Conservation (phyloP, 2,329 filamentous ascomycete genomes). For the Penicillium expansum region DNA sequence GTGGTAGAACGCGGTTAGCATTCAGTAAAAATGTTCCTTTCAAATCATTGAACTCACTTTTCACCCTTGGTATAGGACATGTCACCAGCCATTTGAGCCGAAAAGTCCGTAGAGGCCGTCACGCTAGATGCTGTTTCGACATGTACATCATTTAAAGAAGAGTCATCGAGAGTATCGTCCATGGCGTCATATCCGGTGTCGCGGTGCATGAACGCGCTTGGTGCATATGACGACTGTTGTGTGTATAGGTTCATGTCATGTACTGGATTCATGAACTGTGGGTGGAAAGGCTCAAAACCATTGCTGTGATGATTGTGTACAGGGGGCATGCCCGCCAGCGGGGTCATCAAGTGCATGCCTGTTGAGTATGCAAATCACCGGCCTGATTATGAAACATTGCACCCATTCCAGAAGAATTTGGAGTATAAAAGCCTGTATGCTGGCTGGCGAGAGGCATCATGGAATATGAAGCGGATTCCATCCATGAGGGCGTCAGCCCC, state of each 20-base stretch:
- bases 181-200: slow-evolving; percentile 77
- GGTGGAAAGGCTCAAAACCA: slow-evolving; percentile 63
- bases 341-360: slow-evolving; percentile 71
- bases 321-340: slow-evolving; percentile 69
- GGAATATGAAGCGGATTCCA: slow-evolving; percentile 80
- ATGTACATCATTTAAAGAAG: slow-evolving; percentile 60
- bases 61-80: slow-evolving; percentile 45
- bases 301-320: slow-evolving; percentile 59
- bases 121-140: slow-evolving; percentile 54
- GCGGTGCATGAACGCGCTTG: slow-evolving; percentile 76
- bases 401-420: slow-evolving; percentile 74
- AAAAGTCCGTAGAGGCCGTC: slow-evolving; percentile 29
- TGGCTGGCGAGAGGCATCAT: slow-evolving; percentile 79
- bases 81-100: slow-evolving; percentile 20
- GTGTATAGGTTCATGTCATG: slow-evolving; percentile 70
- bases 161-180: slow-evolving; percentile 64
- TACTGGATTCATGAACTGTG: slow-evolving; percentile 54
- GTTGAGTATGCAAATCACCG: slow-evolving; percentile 81
- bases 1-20: slow-evolving; percentile 16
- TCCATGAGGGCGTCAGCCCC: slow-evolving; percentile 82
- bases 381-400: slow-evolving; percentile 79
- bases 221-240: slow-evolving; percentile 63
- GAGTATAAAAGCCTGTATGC: slow-evolving; percentile 79
- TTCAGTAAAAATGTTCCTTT: not conserved
- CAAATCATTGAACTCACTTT: slow-evolving; percentile 47